Evolutionary conservation across 306 rosid genomes (phyloP), one percentile per base, ranked within the genome.

Genomic region (Hylodesmum podocarpum): DNA sequence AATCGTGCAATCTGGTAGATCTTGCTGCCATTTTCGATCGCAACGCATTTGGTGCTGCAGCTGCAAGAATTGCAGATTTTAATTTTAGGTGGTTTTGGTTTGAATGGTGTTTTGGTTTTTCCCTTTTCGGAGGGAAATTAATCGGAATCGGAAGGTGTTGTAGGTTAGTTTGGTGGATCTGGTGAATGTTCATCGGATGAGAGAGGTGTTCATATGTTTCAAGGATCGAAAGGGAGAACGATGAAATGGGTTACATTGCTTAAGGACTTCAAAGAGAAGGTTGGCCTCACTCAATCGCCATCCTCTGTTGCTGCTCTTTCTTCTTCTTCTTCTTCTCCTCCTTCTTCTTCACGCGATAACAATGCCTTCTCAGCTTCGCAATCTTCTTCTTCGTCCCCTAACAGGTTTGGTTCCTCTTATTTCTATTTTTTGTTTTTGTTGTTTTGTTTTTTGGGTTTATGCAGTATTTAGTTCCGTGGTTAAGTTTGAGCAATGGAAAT

Each of bases 201-300:
- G 88, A 86, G 87, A 82, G 72, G 70, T 83, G 33, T 68, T 70
- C 70, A 75, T 61, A 76, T 69, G 90, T 83, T 88, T 88, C 73
- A 78, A 85, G 78, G 87, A 85, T 88, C 89, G 76, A 85, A 46
- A 76, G 86, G 90, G 81, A 83, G 69, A 92, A 89, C 97, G 81
- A 96, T 96, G 99, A 96, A 93, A 93, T 96, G 99, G 99, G 93
- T 57, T 65, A 74, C 97, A 85, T 93, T 96, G 97, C 91, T 96
- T 82, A 96, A 89, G 92, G 99, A 96, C 88, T 86, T 96, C 73
- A 96, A 88, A 88, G 99, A 96, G 93, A 96, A 91, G 94, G 99
- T 96, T 82, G 98, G 99, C 36, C 80, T 96, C 28, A 87, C 91
- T 88, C 96, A 88, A 75, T 65, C 94, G 28, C 84, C 95, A 8